Conservation (phyloP, 1,284 basidiomycete genomes). For the Ceratobasidium sp. region DNA sequence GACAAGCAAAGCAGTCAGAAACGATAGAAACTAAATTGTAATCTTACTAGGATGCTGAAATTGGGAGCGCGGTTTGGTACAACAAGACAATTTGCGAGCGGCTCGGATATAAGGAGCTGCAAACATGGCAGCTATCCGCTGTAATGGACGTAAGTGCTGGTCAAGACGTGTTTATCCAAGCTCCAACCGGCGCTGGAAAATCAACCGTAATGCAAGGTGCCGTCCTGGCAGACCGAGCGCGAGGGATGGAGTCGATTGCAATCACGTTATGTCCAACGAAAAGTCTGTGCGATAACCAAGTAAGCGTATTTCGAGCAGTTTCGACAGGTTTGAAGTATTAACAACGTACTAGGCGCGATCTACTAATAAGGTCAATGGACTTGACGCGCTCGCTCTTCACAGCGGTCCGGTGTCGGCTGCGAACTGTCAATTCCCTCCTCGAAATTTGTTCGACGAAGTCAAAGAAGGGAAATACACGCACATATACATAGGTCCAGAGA, state of each 20-base stretch:
- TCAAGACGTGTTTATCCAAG: background rate
- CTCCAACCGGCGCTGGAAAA: background rate
- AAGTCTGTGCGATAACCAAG: background rate
- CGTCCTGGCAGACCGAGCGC: background rate
- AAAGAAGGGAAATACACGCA: background rate
- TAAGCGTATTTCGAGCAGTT: background rate
- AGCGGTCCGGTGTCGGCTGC: background rate
- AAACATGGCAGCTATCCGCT: background rate
- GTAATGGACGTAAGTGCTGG: background rate
- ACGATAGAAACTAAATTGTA: background rate
- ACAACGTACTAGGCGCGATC: background rate
- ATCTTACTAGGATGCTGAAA: background rate
- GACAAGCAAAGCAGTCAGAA: background rate
- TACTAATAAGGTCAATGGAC: background rate
- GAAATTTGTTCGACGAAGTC: background rate
- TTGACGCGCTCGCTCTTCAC: background rate
- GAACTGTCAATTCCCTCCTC: background rate
- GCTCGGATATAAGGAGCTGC: background rate
- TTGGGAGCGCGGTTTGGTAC: background rate
- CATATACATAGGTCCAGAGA: background rate
- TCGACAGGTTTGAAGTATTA: background rate
- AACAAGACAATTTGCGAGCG: background rate
- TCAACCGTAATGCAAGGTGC: background rate
- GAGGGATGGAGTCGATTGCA: background rate
- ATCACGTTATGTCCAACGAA: background rate